These are phyloP conservation scores for Heliamphora exappendiculata DNA, from an alignment of 148 eudicot genomes.

Conservation along the genomic window DNA sequence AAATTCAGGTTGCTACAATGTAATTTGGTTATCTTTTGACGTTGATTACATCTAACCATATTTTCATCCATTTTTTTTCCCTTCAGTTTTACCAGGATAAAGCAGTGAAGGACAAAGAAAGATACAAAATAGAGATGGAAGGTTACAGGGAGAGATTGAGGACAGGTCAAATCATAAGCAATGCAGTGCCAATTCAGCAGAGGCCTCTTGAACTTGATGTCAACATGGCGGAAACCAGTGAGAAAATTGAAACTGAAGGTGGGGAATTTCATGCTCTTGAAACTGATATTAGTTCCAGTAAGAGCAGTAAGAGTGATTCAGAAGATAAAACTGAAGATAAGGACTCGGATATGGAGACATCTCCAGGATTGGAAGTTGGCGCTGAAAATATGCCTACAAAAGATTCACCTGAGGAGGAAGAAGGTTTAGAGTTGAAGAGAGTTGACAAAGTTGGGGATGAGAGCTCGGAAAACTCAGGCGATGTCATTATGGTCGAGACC, in stretches of 20 bases:
- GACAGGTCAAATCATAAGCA: slow-evolving; percentile 37
- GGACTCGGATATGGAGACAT: slow-evolving; percentile 26
- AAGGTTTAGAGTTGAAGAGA: slow-evolving; percentile 13
- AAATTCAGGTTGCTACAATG: background rate
- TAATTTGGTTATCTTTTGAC: background rate
- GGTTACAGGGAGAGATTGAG: slow-evolving; percentile 45
- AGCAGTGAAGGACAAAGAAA: slow-evolving; percentile 75
- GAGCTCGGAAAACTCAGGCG: slow-evolving; percentile 17
- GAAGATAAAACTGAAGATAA: slow-evolving; percentile 17
- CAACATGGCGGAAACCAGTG: slow-evolving; percentile 25
- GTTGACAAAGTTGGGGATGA: slow-evolving; percentile 13
- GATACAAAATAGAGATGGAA: slow-evolving; percentile 80
- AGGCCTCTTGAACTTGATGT: slow-evolving; percentile 26
- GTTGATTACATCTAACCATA: background rate
- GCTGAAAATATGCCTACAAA: slow-evolving; percentile 10
- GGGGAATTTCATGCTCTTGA: slow-evolving; percentile 27
- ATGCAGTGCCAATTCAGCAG: slow-evolving; percentile 56
- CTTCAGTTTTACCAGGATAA: slow-evolving; percentile 76
- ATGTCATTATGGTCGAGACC: slow-evolving; percentile 3
- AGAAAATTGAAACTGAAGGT: slow-evolving; percentile 23
- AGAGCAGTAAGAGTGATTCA: slow-evolving; percentile 26
- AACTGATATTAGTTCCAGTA: slow-evolving; percentile 32
- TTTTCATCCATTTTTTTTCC: slow-evolving; percentile 5
- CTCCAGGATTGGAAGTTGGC: slow-evolving; percentile 18
- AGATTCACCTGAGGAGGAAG: background rate